Evolutionary conservation across 768 basidiomycete genomes (phyloP).

Genomic region (Exidia glandulosa): DNA sequence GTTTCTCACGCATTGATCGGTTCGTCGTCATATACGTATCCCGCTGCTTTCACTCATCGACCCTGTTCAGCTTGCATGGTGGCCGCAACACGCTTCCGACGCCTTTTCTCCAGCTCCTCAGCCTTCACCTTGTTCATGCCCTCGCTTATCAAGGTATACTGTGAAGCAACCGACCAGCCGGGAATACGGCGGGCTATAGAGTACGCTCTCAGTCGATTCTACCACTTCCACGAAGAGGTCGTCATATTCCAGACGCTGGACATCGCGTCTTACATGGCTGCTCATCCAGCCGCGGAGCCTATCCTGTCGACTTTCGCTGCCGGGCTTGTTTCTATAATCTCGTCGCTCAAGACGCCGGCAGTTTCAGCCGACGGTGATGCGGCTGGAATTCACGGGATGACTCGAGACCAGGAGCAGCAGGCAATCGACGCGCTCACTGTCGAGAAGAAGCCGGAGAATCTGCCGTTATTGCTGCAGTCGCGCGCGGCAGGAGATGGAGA

Average conservation of each 20-base stretch:
- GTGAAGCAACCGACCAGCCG: slow-evolving; percentile 42
- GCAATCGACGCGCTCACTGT: slow-evolving; percentile 57
- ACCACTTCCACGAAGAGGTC: slow-evolving; percentile 57
- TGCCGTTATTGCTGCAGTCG: slow-evolving; percentile 41
- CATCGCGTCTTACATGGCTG: slow-evolving; percentile 43
- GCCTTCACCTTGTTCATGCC: slow-evolving; percentile 72
- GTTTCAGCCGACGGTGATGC: slow-evolving; percentile 37
- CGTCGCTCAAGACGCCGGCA: slow-evolving; percentile 38
- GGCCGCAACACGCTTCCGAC: slow-evolving; percentile 63
- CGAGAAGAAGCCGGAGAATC: slow-evolving; percentile 63
- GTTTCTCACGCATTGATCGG: slow-evolving; percentile 66
- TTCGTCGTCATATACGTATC: slow-evolving; percentile 26
- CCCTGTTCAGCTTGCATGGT: slow-evolving; percentile 52
- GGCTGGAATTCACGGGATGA: slow-evolving; percentile 56
- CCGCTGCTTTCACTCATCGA: not conserved
- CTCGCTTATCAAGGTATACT: slow-evolving; percentile 56
- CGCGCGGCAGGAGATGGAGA: slow-evolving; percentile 18
- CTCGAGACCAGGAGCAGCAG: slow-evolving; percentile 56
- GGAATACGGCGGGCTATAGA: slow-evolving; percentile 60
- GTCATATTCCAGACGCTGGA: slow-evolving; percentile 69
- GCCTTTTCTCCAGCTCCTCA: slow-evolving; percentile 61
- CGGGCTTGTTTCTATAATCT: slow-evolving; percentile 47
- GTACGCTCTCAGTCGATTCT: slow-evolving; percentile 61
- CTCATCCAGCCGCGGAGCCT: slow-evolving; percentile 27
- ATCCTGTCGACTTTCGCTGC: slow-evolving; percentile 43